Evolutionary conservation across 1,139 yeast species (phyloP), one percentile per base, ranked within the genome.

Genomic region (Kodamaea sp.): DNA sequence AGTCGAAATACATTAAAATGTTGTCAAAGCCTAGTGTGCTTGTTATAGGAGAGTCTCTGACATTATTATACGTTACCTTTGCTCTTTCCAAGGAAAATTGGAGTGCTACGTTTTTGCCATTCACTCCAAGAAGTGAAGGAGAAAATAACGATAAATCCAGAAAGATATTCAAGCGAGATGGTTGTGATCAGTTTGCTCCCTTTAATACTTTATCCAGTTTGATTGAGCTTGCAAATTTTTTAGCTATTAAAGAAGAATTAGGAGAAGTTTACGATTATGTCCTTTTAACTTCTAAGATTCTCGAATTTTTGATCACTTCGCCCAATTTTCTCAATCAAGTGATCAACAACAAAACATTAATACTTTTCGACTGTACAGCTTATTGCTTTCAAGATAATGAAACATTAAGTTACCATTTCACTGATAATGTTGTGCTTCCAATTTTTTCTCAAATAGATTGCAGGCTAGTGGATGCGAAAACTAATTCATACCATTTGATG

Each of bases 31-130:
- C 34, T 10, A 11, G 22, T 8, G 40, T 35, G 7, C 45, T 47
- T 15, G 29, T 47, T 3, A 42, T 42, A 8, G 49, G 49, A 7
- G 44, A 44, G 9, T 38, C 46, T 5, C 42, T 45, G 5, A 31
- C 40, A 8, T 34, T 38, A 10, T 20, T 43, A 11, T 37, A 36
- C 27, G 12, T 43, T 4, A 30, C 45, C 9, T 32, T 28, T 15
- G 32, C 34, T 6, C 29, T 46, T 3, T 25, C 32, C n/a, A 15
- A 32, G 8, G 36, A 37, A 11, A 22, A 29, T 6, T 37, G 45
- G 35, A 33, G 34, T 2, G 36, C 42, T 8, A 38, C 45, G 11
- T 28, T 38, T 5, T 44, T 45, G 22, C 48, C 50, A n/a, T 46
- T 31, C 29, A 33, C 44, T 8, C 29, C 36, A 23, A 29, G 24